A percentile compares a stretch with the other conserved stretches of the same genome.
phyloP scores from a whole-genome alignment of 2,329 filamentous ascomycete genomes.

The Botrytis hyacinthi region DNA sequence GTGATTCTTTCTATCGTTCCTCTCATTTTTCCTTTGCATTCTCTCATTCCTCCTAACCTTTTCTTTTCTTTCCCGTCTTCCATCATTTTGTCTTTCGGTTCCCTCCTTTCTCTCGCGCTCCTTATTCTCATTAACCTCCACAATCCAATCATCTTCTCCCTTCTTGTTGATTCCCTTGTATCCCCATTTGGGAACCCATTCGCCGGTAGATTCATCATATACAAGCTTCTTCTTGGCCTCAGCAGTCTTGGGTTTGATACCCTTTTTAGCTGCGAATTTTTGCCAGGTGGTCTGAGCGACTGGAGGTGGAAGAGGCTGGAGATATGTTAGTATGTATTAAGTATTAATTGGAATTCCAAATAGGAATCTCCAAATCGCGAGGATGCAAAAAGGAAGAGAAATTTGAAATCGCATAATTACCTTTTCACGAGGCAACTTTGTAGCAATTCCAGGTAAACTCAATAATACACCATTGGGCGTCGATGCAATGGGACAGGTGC shows the following conservation, averaged over 20 bases:
- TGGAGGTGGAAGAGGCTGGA: slow-evolving; percentile 69
- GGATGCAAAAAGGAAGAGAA: slow-evolving; percentile 13
- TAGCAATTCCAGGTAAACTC: slow-evolving; percentile 67
- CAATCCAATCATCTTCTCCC: slow-evolving; percentile 80
- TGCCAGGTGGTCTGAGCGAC: slow-evolving; percentile 93
- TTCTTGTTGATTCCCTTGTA: slow-evolving; percentile 89
- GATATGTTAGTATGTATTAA: slow-evolving; percentile 11
- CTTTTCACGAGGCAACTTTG: slow-evolving; percentile 83
- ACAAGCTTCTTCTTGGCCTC: slow-evolving; percentile 74
- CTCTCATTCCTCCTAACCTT: slow-evolving; percentile 69
- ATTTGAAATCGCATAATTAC: slow-evolving; percentile 23
- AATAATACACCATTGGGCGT: slow-evolving; percentile 71
- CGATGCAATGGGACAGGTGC: slow-evolving; percentile 76
- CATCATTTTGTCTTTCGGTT: slow-evolving; percentile 59
- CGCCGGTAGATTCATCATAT: slow-evolving; percentile 79
- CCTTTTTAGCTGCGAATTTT: slow-evolving; percentile 94
- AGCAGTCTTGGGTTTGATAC: slow-evolving; percentile 84
- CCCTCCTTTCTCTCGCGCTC: slow-evolving; percentile 63
- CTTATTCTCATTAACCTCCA: slow-evolving; percentile 82
- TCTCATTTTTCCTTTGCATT: slow-evolving; percentile 65
- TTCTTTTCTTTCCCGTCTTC: slow-evolving; percentile 65
- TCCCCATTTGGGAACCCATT: slow-evolving; percentile 94
- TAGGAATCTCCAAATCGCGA: neutral
- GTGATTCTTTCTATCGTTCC: slow-evolving; percentile 42
- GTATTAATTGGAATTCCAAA: neutral